Evolutionary conservation across 371 early-diverging fungal genomes (phyloP), one percentile per base, ranked within the genome.

Genomic region (Mucor piriformis): DNA sequence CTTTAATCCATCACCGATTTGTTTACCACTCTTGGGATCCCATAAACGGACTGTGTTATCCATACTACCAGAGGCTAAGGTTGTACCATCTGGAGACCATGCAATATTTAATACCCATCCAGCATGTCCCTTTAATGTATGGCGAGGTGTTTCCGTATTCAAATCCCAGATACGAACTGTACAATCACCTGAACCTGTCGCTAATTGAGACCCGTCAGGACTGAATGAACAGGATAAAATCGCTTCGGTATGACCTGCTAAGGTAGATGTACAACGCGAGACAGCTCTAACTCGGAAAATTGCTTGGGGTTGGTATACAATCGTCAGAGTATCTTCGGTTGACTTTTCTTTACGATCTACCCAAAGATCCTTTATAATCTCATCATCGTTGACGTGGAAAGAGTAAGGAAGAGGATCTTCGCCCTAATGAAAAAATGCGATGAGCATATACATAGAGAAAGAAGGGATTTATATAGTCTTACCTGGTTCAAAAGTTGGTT

Each of bases 121-220:
- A 13, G 74, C 89, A 70, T 99, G 99, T 7, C 95, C 81, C 44
- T 79, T 77, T 34, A 94, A 70, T 20, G 87, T 86, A 54, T 73
- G 66, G 50, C 84, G 82, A 16, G 96, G 96, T 25, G 96, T 97
- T 66, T 95, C 95, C 0, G 97, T 97, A 63, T 88, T 86, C 60
- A 97, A 70, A 85, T 99, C 99, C 99, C 99, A 99, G 50, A 99
- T 84, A 42, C 97, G 88, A 25, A 97, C 95, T 2, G 95, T 96
- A 1, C 90, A 91, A 73, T 99, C 99, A 21, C 97, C 91, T n/a
- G 95, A 94, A 33, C 95, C 99, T 15, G 93, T 93, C 15, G 98
- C 95, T 56, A 97, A 75, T 75, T 90, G 86, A 5, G 78, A 68
- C 6, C 98, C 97, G 66, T 96, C 93, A n/a, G 99, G 96, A 63